Evolutionary conservation across 805 yeast genomes (phyloP).

Genomic region (Nakazawaea wyomingensis): DNA sequence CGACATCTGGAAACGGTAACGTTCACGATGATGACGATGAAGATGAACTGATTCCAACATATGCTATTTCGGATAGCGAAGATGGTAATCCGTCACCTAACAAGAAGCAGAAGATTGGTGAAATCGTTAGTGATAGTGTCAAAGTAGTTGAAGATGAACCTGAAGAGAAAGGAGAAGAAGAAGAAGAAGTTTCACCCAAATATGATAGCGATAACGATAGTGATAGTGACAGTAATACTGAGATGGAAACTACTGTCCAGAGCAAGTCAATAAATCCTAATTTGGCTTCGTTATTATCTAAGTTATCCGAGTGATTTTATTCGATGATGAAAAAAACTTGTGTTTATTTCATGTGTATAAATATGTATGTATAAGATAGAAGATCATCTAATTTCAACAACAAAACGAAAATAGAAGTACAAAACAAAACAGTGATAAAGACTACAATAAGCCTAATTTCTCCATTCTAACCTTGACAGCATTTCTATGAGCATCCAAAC

Average conservation of each 20-base stretch:
- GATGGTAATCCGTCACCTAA: slow-evolving; percentile 1
- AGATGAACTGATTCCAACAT: slow-evolving; percentile 19
- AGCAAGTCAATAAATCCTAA: slow-evolving; percentile 13
- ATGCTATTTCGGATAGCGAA: slow-evolving; percentile 13
- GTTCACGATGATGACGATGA: slow-evolving; percentile 16
- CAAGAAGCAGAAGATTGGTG: slow-evolving; percentile 15
- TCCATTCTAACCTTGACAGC: slow-evolving; percentile 95
- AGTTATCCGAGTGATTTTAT: slow-evolving; percentile 10
- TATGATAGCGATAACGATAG: slow-evolving; percentile 14
- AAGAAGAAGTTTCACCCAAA: slow-evolving; percentile 12
- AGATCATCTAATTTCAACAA: too few species aligned
- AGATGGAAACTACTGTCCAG: slow-evolving; percentile 7
- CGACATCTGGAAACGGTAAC: background rate
- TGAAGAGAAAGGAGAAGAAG: slow-evolving; percentile 5
- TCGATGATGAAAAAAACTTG: background rate
- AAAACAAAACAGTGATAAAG: too few species aligned
- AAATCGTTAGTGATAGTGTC: slow-evolving; percentile 1
- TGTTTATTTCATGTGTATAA: too few species aligned
- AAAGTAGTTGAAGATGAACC: slow-evolving; percentile 11
- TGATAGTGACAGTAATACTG: slow-evolving; percentile 8
- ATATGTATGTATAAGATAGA: background rate
- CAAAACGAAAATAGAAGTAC: too few species aligned
- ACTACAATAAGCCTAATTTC: slow-evolving; percentile 59
- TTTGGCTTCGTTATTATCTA: slow-evolving; percentile 15
- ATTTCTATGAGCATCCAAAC: slow-evolving; percentile 94